Evolutionary conservation across 768 basidiomycete genomes (phyloP), one percentile per base, ranked within the genome.

Genomic region (Strobilomyces echinocephalus): DNA sequence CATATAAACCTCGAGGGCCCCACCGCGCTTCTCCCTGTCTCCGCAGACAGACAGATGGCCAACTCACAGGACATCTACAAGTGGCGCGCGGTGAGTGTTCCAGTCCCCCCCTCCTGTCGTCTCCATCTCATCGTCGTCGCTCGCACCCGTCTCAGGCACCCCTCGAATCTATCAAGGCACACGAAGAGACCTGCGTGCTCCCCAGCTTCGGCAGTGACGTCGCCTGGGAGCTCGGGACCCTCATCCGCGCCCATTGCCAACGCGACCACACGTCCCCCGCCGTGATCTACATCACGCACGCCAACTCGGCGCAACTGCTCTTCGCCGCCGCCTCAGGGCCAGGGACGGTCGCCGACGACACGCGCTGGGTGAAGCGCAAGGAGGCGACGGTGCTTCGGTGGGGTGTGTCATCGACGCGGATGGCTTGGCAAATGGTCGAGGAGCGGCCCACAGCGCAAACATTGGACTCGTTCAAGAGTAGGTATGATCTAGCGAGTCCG

Each of bases 321-420:
- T 72, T 72, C 61, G 68, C 69, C 40, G 57, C 62, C 41, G 57
- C 54, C 1, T 62, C 70, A 1, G 50, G 56, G 0, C 60, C 68
- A 0, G 71, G 71, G 1, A 70, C 71, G 2, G 57, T 58, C 26
- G 62, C 65, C 1, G 68, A 70, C 43, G 69, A 68, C 24, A 70
- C 65, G 60, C 52, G 47, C 34, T 72, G 67, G 70, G 69, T 71
- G 34, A 65, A 67, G 6, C 70, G 71, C 33, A 71, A 71, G 20
- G 69, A 71, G 20, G 61, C 58, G 7, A 62, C 59, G 0, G 68
- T 72, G 8, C 63, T 71, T 1, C 45, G 68, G 26, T 72, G 68
- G 71, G 67, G 70, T 0, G n/a, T 5, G 50, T 66, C 67, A 3
- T 56, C 67, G 30, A 41, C 66, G 60, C 53, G 49, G 20, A 65